These are phyloP conservation scores for Diaporthe vexans DNA, from an alignment of 2,329 filamentous ascomycete species.

Conservation along the genomic window DNA sequence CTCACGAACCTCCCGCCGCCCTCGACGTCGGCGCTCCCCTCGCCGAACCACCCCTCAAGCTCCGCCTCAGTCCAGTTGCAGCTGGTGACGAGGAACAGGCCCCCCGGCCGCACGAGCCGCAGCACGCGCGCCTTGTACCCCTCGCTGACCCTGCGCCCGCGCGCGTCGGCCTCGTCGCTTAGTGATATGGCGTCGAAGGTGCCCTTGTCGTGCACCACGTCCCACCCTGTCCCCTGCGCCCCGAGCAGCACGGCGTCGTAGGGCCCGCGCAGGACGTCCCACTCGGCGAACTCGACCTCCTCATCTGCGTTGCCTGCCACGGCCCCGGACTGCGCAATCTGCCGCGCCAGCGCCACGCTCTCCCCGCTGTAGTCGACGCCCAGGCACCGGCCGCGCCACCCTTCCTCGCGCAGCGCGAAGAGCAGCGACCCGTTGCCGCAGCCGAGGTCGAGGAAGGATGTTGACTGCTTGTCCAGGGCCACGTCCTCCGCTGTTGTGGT, in stretches of 20 bases:
- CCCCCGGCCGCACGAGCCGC: slow-evolving; percentile 76
- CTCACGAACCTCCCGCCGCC: slow-evolving; percentile 66
- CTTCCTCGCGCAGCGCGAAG: slow-evolving; percentile 78
- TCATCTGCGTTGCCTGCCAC: slow-evolving; percentile 40
- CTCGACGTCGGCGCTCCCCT: slow-evolving; percentile 43
- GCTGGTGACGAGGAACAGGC: slow-evolving; percentile 88
- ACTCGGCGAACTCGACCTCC: slow-evolving; percentile 63
- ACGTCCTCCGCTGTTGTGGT: background rate
- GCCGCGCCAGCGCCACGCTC: slow-evolving; percentile 80
- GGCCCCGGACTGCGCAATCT: slow-evolving; percentile 63
- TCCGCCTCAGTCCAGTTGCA: slow-evolving; percentile 99
- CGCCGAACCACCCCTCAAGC: slow-evolving; percentile 81
- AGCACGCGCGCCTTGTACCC: slow-evolving; percentile 80
- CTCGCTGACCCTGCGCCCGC: slow-evolving; percentile 76
- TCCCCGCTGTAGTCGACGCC: slow-evolving; percentile 89
- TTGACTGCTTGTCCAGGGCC: slow-evolving; percentile 50
- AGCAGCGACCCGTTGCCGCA: slow-evolving; percentile 95
- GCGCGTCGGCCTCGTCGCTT: slow-evolving; percentile 66
- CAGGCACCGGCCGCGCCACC: slow-evolving; percentile 78
- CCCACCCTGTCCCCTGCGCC: slow-evolving; percentile 70
- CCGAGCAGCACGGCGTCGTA: slow-evolving; percentile 52
- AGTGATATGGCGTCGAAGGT: slow-evolving; percentile 96
- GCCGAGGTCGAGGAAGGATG: slow-evolving; percentile 85
- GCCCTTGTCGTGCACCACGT: slow-evolving; percentile 96
- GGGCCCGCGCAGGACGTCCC: slow-evolving; percentile 72